Percentiles rank a stretch among this genome's conserved stretches.
These are phyloP conservation scores for Tulasnella sp. DNA, from an alignment of 768 basidiomycete genomes.

Conservation along the genomic window DNA sequence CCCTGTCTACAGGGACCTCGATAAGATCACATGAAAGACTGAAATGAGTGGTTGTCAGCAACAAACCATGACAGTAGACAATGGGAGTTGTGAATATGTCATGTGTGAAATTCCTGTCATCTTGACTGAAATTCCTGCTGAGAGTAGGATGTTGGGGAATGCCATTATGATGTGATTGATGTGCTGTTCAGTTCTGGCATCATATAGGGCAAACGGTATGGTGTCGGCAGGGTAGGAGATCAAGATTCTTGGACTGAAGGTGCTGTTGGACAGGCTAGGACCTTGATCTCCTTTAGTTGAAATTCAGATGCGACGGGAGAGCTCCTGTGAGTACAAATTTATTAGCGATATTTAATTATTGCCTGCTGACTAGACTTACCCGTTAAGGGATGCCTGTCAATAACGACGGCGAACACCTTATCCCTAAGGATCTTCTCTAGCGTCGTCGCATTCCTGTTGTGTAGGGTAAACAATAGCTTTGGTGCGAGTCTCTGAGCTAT, in stretches of 20 bases:
- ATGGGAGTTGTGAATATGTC: no score
- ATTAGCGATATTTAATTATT: background rate
- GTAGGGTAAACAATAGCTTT: background rate
- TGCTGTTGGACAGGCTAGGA: conserved; percentile 28
- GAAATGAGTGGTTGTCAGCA: no score
- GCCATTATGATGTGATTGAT: conserved; percentile 30
- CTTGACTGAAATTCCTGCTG: no score
- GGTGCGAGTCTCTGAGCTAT: background rate
- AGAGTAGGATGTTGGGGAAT: background rate
- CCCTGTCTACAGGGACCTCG: no score
- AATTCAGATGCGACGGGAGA: conserved; percentile 13
- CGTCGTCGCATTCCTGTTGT: background rate
- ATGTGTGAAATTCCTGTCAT: no score
- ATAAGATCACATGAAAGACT: no score
- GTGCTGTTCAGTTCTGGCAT: conserved; percentile 25
- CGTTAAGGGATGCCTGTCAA: background rate
- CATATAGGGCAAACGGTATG: conserved; percentile 37
- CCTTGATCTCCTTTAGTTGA: conserved; percentile 25
- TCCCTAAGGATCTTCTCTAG: conserved; percentile 1
- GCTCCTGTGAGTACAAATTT: background rate
- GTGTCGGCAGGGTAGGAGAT: conserved; percentile 26
- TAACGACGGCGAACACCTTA: background rate
- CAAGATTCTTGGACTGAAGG: conserved; percentile 26
- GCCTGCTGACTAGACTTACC: background rate
- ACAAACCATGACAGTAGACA: no score